Percentiles rank a stretch among this genome's conserved stretches.
These are phyloP conservation scores for Craspedostauros australis DNA, from an alignment of 108 stramenopile species.

Conservation along the genomic window DNA sequence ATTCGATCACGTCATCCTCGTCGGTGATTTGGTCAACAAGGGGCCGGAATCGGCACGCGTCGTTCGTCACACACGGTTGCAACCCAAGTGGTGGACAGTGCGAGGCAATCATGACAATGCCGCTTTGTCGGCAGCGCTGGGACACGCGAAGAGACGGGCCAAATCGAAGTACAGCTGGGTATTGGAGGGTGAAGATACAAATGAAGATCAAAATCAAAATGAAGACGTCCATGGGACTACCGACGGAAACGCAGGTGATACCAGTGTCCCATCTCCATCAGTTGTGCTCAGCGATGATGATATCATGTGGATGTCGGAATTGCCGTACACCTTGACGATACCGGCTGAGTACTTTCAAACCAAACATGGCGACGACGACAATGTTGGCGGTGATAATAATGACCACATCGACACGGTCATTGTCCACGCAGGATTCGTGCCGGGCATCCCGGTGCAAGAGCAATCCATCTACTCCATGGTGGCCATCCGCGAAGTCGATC, in stretches of 20 bases:
- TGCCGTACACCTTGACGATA: conserved; percentile 67
- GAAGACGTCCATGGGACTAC: background rate
- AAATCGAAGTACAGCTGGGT: conserved; percentile 54
- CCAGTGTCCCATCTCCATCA: background rate
- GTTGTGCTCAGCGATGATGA: conserved; percentile 49
- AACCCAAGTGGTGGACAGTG: conserved; percentile 54
- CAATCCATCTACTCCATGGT: conserved; percentile 48
- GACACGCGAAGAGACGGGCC: conserved; percentile 26
- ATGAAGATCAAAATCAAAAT: background rate
- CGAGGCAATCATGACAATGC: conserved; percentile 90
- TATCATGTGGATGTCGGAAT: conserved; percentile 59
- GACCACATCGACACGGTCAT: conserved; percentile 36
- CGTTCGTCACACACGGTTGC: conserved; percentile 44
- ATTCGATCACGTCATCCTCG: conserved; percentile 65
- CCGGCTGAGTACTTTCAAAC: conserved; percentile 19
- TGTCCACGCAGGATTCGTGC: conserved; percentile 69
- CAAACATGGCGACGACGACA: no score
- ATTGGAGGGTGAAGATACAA: conserved; percentile 5
- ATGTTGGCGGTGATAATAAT: no score
- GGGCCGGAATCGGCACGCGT: conserved; percentile 74
- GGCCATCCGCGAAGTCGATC: conserved; percentile 39
- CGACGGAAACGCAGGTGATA: background rate
- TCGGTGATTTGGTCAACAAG: conserved; percentile 92
- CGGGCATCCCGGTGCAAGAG: conserved; percentile 26
- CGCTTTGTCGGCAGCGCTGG: conserved; percentile 63